Evolutionary conservation across 164 flowering plant species (phyloP).

Genomic region (Warburgia ugandensis): DNA sequence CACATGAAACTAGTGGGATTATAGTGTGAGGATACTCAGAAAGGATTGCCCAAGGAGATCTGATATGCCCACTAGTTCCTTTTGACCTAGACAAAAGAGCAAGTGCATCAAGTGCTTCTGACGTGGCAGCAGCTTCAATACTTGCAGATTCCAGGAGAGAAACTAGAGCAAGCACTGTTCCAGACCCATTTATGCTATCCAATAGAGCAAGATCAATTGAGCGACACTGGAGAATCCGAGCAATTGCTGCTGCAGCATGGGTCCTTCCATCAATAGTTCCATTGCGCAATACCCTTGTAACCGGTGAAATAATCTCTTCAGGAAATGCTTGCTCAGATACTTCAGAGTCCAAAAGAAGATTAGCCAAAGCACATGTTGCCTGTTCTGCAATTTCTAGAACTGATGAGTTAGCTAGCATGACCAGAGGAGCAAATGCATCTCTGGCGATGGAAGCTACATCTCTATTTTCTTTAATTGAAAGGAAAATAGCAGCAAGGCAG

Average conservation of each 20-base stretch:
- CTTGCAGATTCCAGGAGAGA: constrained; percentile 62
- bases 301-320: constrained; percentile 73
- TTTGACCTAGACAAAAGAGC: constrained; percentile 67
- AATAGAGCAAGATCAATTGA: constrained; percentile 43
- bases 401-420: constrained; percentile 64
- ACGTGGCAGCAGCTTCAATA: constrained; percentile 49
- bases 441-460: constrained; percentile 77
- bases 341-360: constrained; percentile 75
- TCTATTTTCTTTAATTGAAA: constrained; percentile 69
- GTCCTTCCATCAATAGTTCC: constrained; percentile 69
- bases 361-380: constrained; percentile 82
- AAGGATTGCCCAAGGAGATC: constrained; percentile 86
- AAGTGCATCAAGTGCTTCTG: constrained; percentile 93
- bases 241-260: constrained; percentile 95
- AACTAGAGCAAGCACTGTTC: constrained; percentile 84
- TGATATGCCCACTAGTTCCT: constrained; percentile 42
- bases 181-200: constrained; percentile 74
- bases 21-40: constrained; percentile 68
- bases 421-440: constrained; percentile 58
- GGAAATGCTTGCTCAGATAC: constrained; percentile 57
- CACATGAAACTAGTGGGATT: constrained; percentile 66
- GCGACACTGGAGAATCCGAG: constrained; percentile 62
- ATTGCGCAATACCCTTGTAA: constrained; percentile 80
- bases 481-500: constrained; percentile 93
- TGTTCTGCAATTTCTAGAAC: constrained; percentile 80